Base-by-base conservation (phyloP, 2,329 filamentous ascomycete genomes). In the Aureobasidium sp. region DNA sequence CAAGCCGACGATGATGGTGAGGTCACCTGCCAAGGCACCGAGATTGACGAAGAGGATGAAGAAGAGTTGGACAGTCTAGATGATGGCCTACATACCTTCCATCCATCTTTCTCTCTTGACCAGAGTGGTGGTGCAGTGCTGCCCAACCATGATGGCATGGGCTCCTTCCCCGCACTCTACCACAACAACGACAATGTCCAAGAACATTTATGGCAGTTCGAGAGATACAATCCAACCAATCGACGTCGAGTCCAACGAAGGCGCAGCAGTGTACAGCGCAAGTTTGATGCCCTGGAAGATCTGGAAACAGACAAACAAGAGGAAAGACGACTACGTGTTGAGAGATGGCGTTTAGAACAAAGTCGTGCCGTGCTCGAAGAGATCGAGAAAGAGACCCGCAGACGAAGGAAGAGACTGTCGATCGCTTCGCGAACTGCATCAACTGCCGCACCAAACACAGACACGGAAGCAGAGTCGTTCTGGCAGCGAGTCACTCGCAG, bases 31-130 rank as follows among this genome's bases (percentile, higher is more conserved):
- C 72, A 76, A 50, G 77, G 74, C 15, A 79, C 74, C 5, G 77
- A 75, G 13, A 64, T 66, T 29, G 74, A 79, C 42, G 80, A 81
- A 26, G 85, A 87, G 61, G 88, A 90, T 34, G 88, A 90, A 65
- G 85, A 82, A 29, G 93, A 97, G 72, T 80, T 97, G 48, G 94
- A 99, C 73, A 96, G 91, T 71, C 81, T 97, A 44, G 93, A 97
- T 72, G 92, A 93, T 71, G 92, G 95, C 60, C 80, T 97, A 1
- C 88, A 92, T 66, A 92, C 91, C 47, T 97, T 97, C 71, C 85
- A 91, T 57, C 86, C 68, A 44, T 62, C 79, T 7, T 78, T 81
- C 8, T 81, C 79, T 63, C 70, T 80, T 66, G 78, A 83, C 62
- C 78, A 84, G 50, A 85, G 84, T 66, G 79, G 84, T 23, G 79